Evolutionary conservation across 805 yeast species (phyloP).

Genomic region (Isabelozyma pseudorhagii): DNA sequence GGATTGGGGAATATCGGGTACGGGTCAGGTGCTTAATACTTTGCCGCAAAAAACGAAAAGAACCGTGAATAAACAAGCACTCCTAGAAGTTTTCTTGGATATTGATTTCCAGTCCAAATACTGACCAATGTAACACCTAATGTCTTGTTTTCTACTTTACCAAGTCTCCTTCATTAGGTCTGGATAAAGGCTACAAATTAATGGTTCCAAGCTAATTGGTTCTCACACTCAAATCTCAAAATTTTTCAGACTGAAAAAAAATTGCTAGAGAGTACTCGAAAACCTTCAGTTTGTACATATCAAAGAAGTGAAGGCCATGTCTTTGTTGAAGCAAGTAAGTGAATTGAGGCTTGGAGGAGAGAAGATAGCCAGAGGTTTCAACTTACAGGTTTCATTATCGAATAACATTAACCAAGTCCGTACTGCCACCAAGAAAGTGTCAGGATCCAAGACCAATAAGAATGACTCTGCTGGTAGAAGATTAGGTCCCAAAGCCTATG

Average conservation of each 20-base stretch:
- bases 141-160: no score
- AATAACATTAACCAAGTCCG: constrained; percentile 49
- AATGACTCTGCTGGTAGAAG: constrained; percentile 94
- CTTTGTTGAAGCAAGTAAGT: not conserved
- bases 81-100: no score
- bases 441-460: constrained; percentile 92
- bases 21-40: no score
- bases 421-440: constrained; percentile 89
- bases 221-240: not conserved
- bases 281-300: not conserved
- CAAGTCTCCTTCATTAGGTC: no score
- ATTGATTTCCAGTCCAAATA: no score
- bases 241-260: not conserved
- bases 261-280: not conserved
- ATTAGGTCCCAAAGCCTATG: constrained; percentile 85
- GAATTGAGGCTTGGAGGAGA: not conserved
- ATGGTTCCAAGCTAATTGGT: not conserved
- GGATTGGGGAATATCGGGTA: no score
- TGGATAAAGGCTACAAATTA: no score
- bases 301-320: not conserved
- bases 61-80: no score
- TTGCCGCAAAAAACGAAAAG: no score
- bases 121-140: no score
- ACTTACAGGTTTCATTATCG: not conserved
- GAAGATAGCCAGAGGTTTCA: not conserved